These are phyloP conservation scores for Didymella segeticola DNA, from an alignment of 2,329 filamentous ascomycete genomes.

Conservation along the genomic window DNA sequence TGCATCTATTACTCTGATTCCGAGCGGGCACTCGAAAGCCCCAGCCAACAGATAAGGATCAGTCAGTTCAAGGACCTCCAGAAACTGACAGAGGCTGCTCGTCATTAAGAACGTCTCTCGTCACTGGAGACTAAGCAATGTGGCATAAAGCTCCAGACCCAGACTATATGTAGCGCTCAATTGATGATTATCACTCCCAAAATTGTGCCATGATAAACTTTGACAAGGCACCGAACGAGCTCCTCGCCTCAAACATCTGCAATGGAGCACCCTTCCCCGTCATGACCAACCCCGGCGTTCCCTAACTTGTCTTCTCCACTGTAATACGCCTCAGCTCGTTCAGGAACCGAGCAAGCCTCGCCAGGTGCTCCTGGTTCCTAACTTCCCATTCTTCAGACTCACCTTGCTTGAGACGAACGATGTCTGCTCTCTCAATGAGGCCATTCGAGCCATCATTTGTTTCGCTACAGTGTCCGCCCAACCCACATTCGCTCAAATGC, in stretches of 20 bases:
- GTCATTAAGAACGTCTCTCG: too few relatives aligned
- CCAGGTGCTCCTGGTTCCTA: not conserved
- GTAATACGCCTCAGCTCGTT: not conserved
- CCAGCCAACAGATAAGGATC: not conserved
- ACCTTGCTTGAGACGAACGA: not conserved
- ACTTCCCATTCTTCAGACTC: not conserved
- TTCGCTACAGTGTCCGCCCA: not conserved
- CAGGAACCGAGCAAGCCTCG: constrained; percentile 1
- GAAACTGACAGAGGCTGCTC: not conserved
- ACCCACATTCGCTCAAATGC: not conserved
- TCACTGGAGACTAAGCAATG: not conserved
- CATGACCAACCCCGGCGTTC: constrained; percentile 4
- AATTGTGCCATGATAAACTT: not conserved
- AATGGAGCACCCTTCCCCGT: constrained; percentile 2
- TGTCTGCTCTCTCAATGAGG: not conserved
- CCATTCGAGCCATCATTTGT: not conserved
- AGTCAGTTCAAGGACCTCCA: not conserved
- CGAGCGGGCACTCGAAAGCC: too few relatives aligned
- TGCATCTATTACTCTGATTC: not conserved
- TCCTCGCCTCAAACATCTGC: constrained; percentile 1
- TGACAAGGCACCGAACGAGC: not conserved
- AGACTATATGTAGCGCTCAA: not conserved
- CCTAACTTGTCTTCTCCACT: not conserved
- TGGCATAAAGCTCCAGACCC: not conserved
- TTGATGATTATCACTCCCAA: not conserved